Evolutionary conservation across 2,329 filamentous ascomycete genomes (phyloP).

Genomic region (Beauveria caledonica): DNA sequence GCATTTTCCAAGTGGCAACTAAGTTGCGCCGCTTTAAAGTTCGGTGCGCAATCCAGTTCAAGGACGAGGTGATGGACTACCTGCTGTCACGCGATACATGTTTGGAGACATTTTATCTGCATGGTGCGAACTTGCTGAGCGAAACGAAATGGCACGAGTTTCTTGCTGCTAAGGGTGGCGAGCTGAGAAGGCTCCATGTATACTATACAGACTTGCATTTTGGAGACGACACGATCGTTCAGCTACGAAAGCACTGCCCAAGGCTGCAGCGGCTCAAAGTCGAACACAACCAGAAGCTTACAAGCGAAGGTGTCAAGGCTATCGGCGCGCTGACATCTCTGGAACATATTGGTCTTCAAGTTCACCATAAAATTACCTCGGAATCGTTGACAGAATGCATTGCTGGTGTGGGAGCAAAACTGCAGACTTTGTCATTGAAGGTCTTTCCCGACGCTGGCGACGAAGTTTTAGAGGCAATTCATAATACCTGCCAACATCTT

Average conservation of each 20-base stretch:
- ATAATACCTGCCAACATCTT: conserved; percentile 58
- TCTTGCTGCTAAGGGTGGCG: conserved; percentile 55
- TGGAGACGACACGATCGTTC: conserved; percentile 57
- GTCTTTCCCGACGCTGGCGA: conserved; percentile 61
- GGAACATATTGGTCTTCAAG: conserved; percentile 66
- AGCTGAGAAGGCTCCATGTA: conserved; percentile 63
- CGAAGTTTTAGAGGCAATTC: conserved; percentile 60
- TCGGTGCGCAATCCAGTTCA: conserved; percentile 84
- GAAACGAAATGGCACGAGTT: conserved; percentile 67
- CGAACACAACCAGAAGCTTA: conserved; percentile 68
- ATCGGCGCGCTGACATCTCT: conserved; percentile 57
- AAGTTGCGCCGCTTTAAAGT: conserved; percentile 63
- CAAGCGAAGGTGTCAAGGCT: conserved; percentile 53
- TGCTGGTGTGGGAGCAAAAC: conserved; percentile 48
- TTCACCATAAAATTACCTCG: conserved; percentile 48
- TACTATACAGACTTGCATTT: conserved; percentile 81
- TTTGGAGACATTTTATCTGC: conserved; percentile 67
- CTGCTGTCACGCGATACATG: conserved; percentile 62
- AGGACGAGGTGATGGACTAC: conserved; percentile 75
- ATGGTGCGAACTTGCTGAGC: conserved; percentile 76
- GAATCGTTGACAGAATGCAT: conserved; percentile 55
- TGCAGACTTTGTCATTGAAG: conserved; percentile 73
- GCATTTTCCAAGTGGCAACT: conserved; percentile 70
- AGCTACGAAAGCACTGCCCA: conserved; percentile 57
- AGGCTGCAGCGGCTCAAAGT: conserved; percentile 70